Conservation (phyloP, 2,329 filamentous ascomycete species). For the Xylaria polymorpha region DNA sequence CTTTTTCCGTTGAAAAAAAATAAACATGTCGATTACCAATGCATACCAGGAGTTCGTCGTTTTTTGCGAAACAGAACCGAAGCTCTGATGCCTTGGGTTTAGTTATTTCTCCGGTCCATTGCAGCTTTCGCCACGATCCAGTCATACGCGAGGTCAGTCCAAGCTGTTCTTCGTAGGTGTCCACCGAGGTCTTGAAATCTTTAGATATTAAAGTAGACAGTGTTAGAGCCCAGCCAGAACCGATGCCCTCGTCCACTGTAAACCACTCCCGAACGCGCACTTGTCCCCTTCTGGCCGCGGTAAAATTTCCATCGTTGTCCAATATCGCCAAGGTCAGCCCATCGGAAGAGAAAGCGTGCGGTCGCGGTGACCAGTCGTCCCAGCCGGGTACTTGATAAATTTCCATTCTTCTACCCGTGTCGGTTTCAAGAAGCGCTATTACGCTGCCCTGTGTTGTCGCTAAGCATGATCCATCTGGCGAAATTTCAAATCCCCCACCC, state of each 20-base stretch:
- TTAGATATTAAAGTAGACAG: not conserved
- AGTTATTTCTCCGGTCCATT: not conserved
- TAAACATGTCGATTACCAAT: not conserved
- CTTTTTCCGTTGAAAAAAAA: not conserved
- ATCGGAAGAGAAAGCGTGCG: not conserved
- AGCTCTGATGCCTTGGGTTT: not conserved
- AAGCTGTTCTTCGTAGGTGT: not conserved
- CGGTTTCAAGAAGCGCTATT: not conserved
- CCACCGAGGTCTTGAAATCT: not conserved
- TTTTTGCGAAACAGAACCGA: not conserved
- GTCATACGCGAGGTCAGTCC: not conserved
- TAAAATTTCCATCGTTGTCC: not conserved
- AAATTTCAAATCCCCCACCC: not conserved
- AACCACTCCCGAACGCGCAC: not conserved
- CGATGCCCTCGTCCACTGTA: not conserved
- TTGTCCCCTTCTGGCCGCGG: no score
- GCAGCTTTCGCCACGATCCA: not conserved
- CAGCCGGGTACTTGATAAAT: not conserved
- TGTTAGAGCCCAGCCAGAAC: not conserved
- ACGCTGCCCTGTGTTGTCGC: not conserved
- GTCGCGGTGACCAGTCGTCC: not conserved
- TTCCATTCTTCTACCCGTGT: not conserved
- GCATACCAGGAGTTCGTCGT: conserved; percentile 1
- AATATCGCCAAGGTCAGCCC: not conserved
- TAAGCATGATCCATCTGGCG: not conserved